Base-by-base conservation (phyloP, 768 basidiomycete genomes). In the Fomitopsis serialis region DNA sequence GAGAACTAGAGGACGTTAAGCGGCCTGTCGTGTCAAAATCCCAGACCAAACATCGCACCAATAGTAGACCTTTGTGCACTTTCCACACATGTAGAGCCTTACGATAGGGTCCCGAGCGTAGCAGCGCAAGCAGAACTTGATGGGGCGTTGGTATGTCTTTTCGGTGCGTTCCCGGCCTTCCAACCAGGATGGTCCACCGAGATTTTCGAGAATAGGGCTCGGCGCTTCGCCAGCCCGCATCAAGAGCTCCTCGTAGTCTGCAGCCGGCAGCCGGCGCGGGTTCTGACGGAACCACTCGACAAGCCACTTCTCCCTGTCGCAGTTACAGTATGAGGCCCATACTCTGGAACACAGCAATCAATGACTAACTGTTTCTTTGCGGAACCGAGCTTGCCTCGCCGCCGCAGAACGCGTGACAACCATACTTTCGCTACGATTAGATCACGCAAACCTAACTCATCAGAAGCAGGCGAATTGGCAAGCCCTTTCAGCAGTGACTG, bases 1-100 rank as follows among this genome's bases (percentile, higher is more conserved):
- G 58, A 1, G 61, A 63, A n/a, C 65, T 66, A 40, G 15, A 40
- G 37, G 15, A 17, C 37, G 15, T 6, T 40, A 4, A 17, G 13
- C n/a, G n/a, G n/a, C n/a, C n/a, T n/a, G 5, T 40, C 8, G 4
- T 19, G 19, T 40, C 15, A 5, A 40, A n/a, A n/a, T n/a, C n/a
- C 37, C 19, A 4, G 6, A 45, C 44, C 15, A 23, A 3, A 22
- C 9, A 12, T 2, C 51, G 21, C 21, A 53, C 52, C 52, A 53
- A 24, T 53, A 53, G 22, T 46, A 53, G 13, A 45, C 12, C 8
- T 25, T 46, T 35, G 37, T 46, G 45, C 52, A 47, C 8, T 17
- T 23, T 2, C 5, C 17, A 40, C 52, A 53, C 8, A 36, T 11
- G n/a, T 27, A 46, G 1, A 53, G 21, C 8, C 19, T 44, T n/a